Conservation (phyloP, 2,329 filamentous ascomycete species). For the Orbilia oligospora region DNA sequence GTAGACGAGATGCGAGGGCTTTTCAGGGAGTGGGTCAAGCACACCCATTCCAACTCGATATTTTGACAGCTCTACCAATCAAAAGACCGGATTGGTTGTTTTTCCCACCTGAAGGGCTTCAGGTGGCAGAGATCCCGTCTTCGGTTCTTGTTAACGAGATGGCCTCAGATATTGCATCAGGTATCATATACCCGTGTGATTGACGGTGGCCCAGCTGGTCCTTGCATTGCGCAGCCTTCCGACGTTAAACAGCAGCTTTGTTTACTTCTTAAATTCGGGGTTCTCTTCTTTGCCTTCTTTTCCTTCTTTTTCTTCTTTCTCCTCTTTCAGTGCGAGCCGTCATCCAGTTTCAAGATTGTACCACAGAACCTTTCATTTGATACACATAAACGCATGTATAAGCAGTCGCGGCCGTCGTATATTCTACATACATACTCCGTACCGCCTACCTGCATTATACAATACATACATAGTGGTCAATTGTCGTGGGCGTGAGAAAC, state of each 20-base stretch:
- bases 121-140: slow-evolving; percentile 59
- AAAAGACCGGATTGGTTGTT: slow-evolving; percentile 10
- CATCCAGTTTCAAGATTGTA: slow-evolving; percentile 58
- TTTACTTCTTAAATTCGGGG: slow-evolving; percentile 22
- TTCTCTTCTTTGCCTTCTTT: background rate
- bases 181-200: slow-evolving; percentile 49
- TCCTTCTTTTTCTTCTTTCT: background rate
- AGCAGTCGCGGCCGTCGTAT: background rate
- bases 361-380: slow-evolving; percentile 49
- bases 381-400: slow-evolving; percentile 4
- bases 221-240: slow-evolving; percentile 54
- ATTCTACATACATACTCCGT: background rate
- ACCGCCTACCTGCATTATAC: no score
- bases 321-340: slow-evolving; percentile 31
- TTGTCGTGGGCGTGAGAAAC: background rate
- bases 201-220: slow-evolving; percentile 49
- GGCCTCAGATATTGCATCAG: slow-evolving; percentile 41
- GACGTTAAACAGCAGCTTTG: slow-evolving; percentile 13
- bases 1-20: slow-evolving; percentile 42
- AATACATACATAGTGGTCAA: background rate
- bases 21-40: slow-evolving; percentile 44
- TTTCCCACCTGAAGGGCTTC: slow-evolving; percentile 10
- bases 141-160: slow-evolving; percentile 57
- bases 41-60: slow-evolving; percentile 44
- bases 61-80: slow-evolving; percentile 54